Evolutionary conservation across 352 stramenopile genomes (phyloP).

Genomic region (Phytophthora ohioensis): DNA sequence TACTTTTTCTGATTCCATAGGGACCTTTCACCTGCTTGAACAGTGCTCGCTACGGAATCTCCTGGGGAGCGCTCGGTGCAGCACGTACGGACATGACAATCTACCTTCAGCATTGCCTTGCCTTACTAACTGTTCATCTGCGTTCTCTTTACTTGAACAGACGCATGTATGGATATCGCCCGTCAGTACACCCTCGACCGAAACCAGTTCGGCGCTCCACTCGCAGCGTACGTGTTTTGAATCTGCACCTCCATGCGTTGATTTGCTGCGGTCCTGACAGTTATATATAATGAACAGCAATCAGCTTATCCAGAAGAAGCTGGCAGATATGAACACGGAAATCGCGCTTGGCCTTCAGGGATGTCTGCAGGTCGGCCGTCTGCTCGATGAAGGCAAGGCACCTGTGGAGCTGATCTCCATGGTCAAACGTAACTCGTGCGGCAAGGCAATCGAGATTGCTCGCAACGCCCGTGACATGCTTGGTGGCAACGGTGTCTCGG

Average conservation of each 20-base stretch:
- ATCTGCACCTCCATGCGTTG: slow-evolving; percentile 2
- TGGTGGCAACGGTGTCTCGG: slow-evolving; percentile 97
- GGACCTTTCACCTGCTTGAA: slow-evolving; percentile 99
- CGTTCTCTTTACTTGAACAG: slow-evolving; percentile 35
- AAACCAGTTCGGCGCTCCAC: slow-evolving; percentile 95
- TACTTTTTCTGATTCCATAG: slow-evolving; percentile 29
- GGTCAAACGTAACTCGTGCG: slow-evolving; percentile 63
- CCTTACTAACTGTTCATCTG: slow-evolving; percentile 1
- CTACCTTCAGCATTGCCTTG: background rate
- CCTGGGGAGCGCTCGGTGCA: slow-evolving; percentile 96
- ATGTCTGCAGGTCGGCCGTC: slow-evolving; percentile 52
- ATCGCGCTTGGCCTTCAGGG: slow-evolving; percentile 95
- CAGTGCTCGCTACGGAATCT: slow-evolving; percentile 97
- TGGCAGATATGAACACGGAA: slow-evolving; percentile 97
- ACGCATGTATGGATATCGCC: slow-evolving; percentile 94
- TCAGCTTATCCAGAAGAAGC: slow-evolving; percentile 98
- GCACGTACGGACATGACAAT: slow-evolving; percentile 68
- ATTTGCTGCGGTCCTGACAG: slow-evolving; percentile 4
- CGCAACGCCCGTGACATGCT: slow-evolving; percentile 96
- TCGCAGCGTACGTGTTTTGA: slow-evolving; percentile 86
- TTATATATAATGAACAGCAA: slow-evolving; percentile 69
- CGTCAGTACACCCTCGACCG: slow-evolving; percentile 96
- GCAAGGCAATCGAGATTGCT: slow-evolving; percentile 87
- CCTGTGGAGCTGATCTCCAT: slow-evolving; percentile 48
- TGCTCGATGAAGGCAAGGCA: slow-evolving; percentile 41